Evolutionary conservation across 306 rosid genomes (phyloP).

Genomic region (Lagenaria siceraria): DNA sequence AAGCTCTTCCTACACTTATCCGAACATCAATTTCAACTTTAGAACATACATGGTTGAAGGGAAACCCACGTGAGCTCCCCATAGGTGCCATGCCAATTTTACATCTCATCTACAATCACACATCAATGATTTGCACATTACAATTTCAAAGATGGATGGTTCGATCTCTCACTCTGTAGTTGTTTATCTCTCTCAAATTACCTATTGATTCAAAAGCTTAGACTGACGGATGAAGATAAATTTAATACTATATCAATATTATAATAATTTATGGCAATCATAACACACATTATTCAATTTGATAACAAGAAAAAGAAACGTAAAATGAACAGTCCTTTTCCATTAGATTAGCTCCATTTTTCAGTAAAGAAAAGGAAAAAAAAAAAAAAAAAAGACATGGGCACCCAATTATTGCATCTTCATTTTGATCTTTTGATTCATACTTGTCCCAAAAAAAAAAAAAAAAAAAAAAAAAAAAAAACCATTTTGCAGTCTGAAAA

Average conservation of each 20-base stretch:
- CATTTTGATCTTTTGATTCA: neutral
- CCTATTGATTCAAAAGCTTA: too few species aligned
- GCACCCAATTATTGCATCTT: neutral
- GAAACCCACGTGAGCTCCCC: too few species aligned
- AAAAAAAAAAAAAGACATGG: neutral
- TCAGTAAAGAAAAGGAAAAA: neutral
- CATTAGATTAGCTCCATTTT: neutral
- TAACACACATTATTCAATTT: too few species aligned
- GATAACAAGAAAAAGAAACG: neutral
- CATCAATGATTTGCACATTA: neutral
- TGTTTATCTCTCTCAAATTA: too few species aligned
- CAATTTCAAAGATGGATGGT: too few species aligned
- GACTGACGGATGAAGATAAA: too few species aligned
- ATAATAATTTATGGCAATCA: too few species aligned
- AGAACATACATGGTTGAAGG: neutral
- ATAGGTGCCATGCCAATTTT: too few species aligned
- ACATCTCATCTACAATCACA: neutral
- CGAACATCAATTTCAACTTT: too few species aligned
- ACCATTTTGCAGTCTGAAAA: neutral
- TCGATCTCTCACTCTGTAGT: too few species aligned
- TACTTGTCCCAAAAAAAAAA: neutral
- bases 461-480: neutral
- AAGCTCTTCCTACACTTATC: neutral
- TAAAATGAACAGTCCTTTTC: neutral
- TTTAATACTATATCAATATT: too few species aligned